These are phyloP conservation scores for Chiua virens DNA, from an alignment of 768 basidiomycete species.

Conservation along the genomic window DNA sequence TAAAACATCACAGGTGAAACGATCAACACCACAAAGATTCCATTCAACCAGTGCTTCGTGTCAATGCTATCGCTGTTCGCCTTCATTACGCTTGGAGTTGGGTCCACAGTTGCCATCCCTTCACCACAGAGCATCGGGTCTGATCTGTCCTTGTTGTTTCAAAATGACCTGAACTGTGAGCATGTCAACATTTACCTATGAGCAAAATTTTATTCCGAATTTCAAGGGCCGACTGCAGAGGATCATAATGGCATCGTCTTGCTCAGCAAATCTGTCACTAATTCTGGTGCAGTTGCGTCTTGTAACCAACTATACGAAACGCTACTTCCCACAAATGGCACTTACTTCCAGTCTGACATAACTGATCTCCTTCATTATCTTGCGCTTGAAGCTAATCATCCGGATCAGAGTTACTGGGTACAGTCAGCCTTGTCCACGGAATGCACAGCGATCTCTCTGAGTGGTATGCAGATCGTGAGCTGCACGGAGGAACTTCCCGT, in stretches of 20 bases:
- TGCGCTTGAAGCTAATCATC: neutral
- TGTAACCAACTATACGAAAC: conserved; percentile 8
- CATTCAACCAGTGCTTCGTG: no score
- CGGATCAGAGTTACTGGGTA: conserved; percentile 14
- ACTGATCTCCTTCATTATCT: conserved; percentile 5
- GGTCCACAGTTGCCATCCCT: neutral
- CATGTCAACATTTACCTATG: neutral
- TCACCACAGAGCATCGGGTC: conserved; percentile 4
- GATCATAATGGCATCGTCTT: conserved; percentile 6
- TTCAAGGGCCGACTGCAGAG: conserved; percentile 4
- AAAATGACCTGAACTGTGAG: conserved; percentile 14
- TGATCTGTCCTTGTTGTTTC: conserved; percentile 8
- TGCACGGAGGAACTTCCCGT: conserved; percentile 6
- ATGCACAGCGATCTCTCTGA: conserved; percentile 9
- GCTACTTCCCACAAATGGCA: conserved; percentile 6
- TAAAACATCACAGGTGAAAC: no score
- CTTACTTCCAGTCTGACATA: conserved; percentile 11
- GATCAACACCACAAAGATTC: no score
- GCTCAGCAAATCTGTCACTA: neutral
- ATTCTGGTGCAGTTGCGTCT: conserved; percentile 2
- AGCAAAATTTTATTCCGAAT: neutral
- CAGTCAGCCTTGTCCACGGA: neutral
- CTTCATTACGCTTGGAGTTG: neutral
- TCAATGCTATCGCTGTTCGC: neutral
- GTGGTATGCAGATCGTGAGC: neutral